These are phyloP conservation scores for Hura crepitans DNA, from an alignment of 441 rosid genomes.

Conservation along the genomic window DNA sequence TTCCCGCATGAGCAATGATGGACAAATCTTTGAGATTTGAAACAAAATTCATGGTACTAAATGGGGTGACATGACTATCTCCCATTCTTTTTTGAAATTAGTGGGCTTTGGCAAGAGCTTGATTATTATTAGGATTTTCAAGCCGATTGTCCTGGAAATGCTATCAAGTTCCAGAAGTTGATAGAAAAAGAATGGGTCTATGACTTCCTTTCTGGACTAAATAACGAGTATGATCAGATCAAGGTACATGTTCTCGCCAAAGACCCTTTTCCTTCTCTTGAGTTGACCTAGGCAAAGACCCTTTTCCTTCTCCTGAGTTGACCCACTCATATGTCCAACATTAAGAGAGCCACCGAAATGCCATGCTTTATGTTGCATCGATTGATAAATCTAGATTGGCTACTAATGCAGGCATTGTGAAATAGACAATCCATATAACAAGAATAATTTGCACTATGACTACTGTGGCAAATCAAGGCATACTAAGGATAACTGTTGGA, in stretches of 20 bases:
- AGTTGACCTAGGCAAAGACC: too few species aligned
- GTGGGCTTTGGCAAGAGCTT: neutral
- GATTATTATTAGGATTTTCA: neutral
- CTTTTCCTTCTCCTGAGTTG: too few species aligned
- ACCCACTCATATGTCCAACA: neutral
- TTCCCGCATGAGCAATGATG: too few species aligned
- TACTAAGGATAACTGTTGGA: neutral
- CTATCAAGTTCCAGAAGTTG: neutral
- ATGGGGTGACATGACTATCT: too few species aligned
- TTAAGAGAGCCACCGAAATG: neutral
- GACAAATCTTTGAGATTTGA: too few species aligned
- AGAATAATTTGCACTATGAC: neutral
- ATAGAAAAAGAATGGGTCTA: neutral
- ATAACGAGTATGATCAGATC: too few species aligned
- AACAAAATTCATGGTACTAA: too few species aligned
- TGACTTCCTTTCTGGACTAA: neutral
- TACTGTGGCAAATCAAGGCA: neutral
- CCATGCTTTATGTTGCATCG: neutral
- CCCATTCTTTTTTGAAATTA: neutral
- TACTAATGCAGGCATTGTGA: too few species aligned
- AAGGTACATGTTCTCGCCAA: too few species aligned
- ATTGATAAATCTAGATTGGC: neutral
- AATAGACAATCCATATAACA: neutral
- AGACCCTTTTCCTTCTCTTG: neutral
- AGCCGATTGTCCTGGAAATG: neutral